Base-by-base conservation (phyloP, 164 flowering plant species). In the Saururus chinensis region DNA sequence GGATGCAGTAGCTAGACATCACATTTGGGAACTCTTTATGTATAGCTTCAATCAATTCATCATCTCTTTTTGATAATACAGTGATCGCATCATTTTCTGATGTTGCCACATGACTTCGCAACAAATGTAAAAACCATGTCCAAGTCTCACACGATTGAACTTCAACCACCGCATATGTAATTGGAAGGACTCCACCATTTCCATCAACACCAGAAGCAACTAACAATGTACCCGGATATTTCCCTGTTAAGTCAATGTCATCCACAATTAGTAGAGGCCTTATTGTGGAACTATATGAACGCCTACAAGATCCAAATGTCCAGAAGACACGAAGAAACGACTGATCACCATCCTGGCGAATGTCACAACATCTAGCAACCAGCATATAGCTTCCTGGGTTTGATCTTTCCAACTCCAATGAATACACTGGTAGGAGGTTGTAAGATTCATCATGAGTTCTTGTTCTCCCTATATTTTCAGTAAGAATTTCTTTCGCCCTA, bases 151-250 rank as follows among this genome's bases (percentile, higher is more conserved):
- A 66, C 61, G 65, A 75, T 65, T 83, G 85, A 20, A 54, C 62
- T 68, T 80, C 85, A 9, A 80, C 84, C 13, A 83, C 40, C 23
- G 86, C 81, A 69, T 79, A 77, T 23, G 86, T 86, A 68, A 86
- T 69, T 7, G 88, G 88, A 60, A 86, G 77, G 64, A 67, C 58
- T 14, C 71, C 77, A 63, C 82, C 82, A 64, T 84, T 68, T 17
- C 84, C 92, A 75, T 86, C 92, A 19, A 81, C 55, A 0, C 84
- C 75, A 66, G 72, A 72, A 19, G 92, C 92, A 25, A 73, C 62
- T 74, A 85, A 66, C 61, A 86, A 58, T 17, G 65, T 63, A 68
- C 80, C 86, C 59, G 73, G 78, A 69, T 82, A 78, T 65, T 82
- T 86, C 5, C 57, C 57, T 22, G 3, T 54, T 19, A 86, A 63